Percentiles rank a stretch among this genome's conserved stretches.
Evolutionary conservation across 2,329 filamentous ascomycete genomes (phyloP).

Genomic region (Microdochium paspali): DNA sequence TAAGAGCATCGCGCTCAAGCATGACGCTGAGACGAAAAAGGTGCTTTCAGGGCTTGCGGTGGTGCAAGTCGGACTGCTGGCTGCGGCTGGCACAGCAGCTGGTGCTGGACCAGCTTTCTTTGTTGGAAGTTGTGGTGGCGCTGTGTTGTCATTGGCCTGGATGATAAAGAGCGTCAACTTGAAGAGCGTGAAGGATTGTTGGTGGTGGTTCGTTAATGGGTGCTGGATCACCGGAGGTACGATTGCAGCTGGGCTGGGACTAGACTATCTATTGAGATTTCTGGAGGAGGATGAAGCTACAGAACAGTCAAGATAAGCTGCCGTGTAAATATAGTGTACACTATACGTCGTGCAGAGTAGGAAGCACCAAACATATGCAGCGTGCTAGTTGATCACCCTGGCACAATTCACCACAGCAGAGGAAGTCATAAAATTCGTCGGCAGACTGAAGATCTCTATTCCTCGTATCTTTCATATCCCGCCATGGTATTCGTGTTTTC

Average conservation of each 20-base stretch:
- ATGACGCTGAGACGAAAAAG: conserved; percentile 67
- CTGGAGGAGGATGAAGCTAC: not conserved
- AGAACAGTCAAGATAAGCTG: not conserved
- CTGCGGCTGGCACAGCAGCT: conserved; percentile 56
- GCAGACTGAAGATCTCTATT: conserved; percentile 22
- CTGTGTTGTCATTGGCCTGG: conserved; percentile 46
- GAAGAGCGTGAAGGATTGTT: conserved; percentile 57
- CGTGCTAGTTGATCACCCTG: too few species aligned
- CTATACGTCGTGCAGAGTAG: too few species aligned
- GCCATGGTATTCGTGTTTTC: not conserved
- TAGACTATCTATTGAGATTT: conserved; percentile 38
- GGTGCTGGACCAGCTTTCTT: conserved; percentile 65
- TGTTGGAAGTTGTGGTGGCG: conserved; percentile 56
- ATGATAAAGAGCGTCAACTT: conserved; percentile 62
- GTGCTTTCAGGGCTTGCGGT: conserved; percentile 63
- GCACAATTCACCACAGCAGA: not conserved
- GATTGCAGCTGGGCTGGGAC: conserved; percentile 47
- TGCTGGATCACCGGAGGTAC: conserved; percentile 59
- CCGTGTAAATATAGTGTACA: not conserved
- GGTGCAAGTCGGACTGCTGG: conserved; percentile 60
- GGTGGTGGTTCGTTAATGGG: conserved; percentile 70
- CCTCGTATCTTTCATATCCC: conserved; percentile 7
- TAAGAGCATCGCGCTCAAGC: conserved; percentile 77
- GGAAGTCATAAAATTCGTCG: not conserved
- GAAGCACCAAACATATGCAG: too few species aligned